Evolutionary conservation across 371 early-diverging fungal genomes (phyloP), one percentile per base, ranked within the genome.

Genomic region (Synchytrium microbalum): DNA sequence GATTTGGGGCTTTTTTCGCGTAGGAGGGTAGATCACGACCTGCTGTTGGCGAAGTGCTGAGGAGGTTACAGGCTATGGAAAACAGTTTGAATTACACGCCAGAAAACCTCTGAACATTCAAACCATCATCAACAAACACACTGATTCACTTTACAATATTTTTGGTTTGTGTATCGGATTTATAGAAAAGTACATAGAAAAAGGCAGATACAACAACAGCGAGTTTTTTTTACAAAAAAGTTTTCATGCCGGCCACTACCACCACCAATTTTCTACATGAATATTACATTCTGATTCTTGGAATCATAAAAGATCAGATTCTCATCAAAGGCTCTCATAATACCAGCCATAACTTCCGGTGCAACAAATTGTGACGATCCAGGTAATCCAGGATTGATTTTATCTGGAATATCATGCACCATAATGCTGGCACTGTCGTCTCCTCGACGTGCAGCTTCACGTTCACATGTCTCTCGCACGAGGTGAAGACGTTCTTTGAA

Each of bases 301-400:
- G 65, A 69, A 58, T 74, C 69, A 54, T 68, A 75, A 29, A 77
- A 59, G 38, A 46, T 65, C 58, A 65, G 53, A 62, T 78, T 75
- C 25, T 66, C 63, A 28, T 70, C 67, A 46, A 69, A 62, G 66
- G 77, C 66, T 14, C 52, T 27, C 52, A 63, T 61, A 13, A 78
- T 60, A 5, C 67, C 70, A 3, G n/a, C 57, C 28, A 29, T 54
- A 30, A 73, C 63, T 69, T 80, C 76, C 0, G 23, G 60, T 1
- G 59, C 53, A 14, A 8, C 59, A 62, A 78, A 76, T 53, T 69
- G 67, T 62, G 70, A 19, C 25, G 64, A 66, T 60, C 70, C 74
- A n/a, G 72, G 67, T 56, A 75, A 52, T 10, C 54, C 32, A 24
- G n/a, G 46, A 64, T 78, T 80, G 33, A 79, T 54, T 52, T 52